Evolutionary conservation across 768 basidiomycete genomes (phyloP).

Genomic region (Agaricus subrufescens): DNA sequence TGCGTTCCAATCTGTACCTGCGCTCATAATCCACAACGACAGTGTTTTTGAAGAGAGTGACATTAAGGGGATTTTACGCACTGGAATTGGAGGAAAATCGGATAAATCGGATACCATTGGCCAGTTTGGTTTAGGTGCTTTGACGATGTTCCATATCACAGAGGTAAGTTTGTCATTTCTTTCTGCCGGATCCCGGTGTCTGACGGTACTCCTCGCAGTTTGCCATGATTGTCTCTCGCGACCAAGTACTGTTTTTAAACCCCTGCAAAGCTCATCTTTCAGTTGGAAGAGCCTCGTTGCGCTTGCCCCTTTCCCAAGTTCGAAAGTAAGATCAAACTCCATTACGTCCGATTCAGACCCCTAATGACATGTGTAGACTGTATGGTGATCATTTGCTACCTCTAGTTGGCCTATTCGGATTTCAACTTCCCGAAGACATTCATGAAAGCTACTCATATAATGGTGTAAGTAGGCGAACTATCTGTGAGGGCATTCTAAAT

Average conservation of each 20-base stretch:
- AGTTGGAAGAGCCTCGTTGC: conserved; percentile 23
- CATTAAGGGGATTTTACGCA: conserved; percentile 40
- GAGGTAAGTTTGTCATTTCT: conserved; percentile 29
- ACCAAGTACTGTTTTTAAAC: conserved; percentile 35
- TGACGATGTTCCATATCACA: conserved; percentile 49
- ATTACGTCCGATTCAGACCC: background rate
- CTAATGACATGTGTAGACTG: conserved; percentile 20
- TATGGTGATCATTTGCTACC: conserved; percentile 37
- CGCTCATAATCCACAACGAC: conserved; percentile 43
- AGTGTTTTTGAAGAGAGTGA: conserved; percentile 35
- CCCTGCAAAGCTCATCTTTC: conserved; percentile 40
- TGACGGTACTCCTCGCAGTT: conserved; percentile 18
- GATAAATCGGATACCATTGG: conserved; percentile 36
- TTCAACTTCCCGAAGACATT: conserved; percentile 17
- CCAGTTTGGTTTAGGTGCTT: conserved; percentile 46
- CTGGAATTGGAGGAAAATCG: conserved; percentile 41
- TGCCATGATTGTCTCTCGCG: conserved; percentile 28
- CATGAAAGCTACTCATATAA: conserved; percentile 22
- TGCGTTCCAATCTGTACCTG: conserved; percentile 27
- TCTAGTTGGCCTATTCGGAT: conserved; percentile 36
- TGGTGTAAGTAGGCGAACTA: conserved; percentile 28
- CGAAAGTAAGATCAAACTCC: conserved; percentile 22
- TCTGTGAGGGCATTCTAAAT: background rate
- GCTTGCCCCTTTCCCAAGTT: conserved; percentile 27
- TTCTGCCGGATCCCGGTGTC: background rate